Evolutionary conservation across 106 monocot species (phyloP).

Genomic region (Chionographis japonica): DNA sequence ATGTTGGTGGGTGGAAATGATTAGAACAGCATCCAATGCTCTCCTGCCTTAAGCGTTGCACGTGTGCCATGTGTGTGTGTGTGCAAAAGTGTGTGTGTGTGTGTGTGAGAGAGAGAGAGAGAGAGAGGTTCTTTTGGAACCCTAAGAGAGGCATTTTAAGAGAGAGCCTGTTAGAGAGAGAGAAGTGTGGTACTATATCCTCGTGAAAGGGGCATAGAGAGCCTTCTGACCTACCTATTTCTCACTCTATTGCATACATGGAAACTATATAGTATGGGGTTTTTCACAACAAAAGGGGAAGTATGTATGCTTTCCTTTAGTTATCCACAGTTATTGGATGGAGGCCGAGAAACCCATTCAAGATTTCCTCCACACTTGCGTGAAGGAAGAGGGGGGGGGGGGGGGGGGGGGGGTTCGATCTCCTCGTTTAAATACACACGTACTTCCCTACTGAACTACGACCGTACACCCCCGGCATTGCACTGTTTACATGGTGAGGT

Average conservation of each 20-base stretch:
- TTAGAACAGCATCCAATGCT: slow-evolving; percentile 27
- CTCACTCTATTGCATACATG: background rate
- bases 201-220: slow-evolving; percentile 19
- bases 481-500: background rate
- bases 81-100: background rate
- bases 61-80: background rate
- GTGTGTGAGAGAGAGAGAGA: background rate
- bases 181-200: slow-evolving; percentile 14
- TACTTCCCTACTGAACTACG: slow-evolving; percentile 9
- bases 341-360: no score
- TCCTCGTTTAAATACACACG: slow-evolving; percentile 18
- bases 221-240: background rate
- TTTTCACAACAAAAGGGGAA: background rate
- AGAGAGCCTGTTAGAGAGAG: background rate
- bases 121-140: slow-evolving; percentile 25
- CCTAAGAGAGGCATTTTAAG: slow-evolving; percentile 9
- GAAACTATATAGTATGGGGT: background rate
- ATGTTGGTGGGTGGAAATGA: slow-evolving; percentile 11
- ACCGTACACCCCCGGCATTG: no score
- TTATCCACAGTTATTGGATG: no score
- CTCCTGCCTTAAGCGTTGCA: background rate
- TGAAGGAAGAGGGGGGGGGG: slow-evolving; percentile 16
- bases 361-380: slow-evolving; percentile 13
- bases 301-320: no score
- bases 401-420: background rate